Evolutionary conservation across 495 filamentous ascomycete species (phyloP).

Genomic region (Aspergillus affinis): DNA sequence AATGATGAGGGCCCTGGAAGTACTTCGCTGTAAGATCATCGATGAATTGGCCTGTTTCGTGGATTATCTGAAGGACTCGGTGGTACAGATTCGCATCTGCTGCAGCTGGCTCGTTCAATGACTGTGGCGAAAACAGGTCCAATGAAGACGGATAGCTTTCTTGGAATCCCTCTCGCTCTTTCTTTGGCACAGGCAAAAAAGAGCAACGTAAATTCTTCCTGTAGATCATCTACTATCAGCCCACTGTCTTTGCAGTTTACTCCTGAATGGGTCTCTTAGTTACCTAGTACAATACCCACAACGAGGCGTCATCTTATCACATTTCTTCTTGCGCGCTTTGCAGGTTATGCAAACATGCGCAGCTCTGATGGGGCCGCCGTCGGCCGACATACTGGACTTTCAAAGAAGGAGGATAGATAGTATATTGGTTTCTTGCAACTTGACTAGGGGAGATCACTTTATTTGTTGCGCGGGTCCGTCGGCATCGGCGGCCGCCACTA

Average conservation of each 20-base stretch:
- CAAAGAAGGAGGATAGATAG: neutral
- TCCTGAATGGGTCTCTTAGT: neutral
- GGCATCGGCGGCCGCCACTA: neutral
- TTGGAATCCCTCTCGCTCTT: neutral
- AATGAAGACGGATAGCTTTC: neutral
- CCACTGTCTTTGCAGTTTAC: too few relatives aligned
- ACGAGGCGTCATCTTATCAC: neutral
- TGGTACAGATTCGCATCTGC: neutral
- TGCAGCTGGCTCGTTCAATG: neutral
- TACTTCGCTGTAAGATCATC: neutral
- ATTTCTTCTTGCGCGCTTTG: neutral
- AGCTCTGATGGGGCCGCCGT: neutral
- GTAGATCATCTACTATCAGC: neutral
- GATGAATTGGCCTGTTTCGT: neutral
- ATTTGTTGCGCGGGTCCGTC: neutral
- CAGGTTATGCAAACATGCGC: neutral
- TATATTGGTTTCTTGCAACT: neutral
- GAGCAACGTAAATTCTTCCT: neutral
- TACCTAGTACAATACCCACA: neutral
- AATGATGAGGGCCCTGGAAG: neutral
- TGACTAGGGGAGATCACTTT: too few relatives aligned
- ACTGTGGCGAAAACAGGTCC: neutral
- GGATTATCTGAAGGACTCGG: neutral
- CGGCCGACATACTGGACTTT: neutral
- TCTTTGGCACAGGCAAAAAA: neutral